Base-by-base conservation (phyloP, 1,284 basidiomycete species). In the Papiliotrema flavescens region DNA sequence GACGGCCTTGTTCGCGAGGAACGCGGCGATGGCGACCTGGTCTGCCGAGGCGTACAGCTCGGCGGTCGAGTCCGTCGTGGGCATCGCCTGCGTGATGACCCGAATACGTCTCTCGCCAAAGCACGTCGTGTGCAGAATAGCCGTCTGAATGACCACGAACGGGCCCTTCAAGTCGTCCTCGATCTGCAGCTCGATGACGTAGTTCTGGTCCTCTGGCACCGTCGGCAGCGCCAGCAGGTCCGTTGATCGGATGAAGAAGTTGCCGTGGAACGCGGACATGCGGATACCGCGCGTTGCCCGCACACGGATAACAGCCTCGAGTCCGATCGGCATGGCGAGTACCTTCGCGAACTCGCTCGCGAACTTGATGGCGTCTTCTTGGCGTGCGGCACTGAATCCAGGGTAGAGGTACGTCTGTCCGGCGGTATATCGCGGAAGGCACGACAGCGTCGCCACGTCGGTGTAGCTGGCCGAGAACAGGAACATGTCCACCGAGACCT, bases 401-500 rank as follows among this genome's bases (percentile, higher is more conserved):
- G 95, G 96, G 76, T 98, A 98, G 76, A 95, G 96, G 80, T 93
- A 98, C 0, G 95, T 97, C 75, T 97, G 90, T 41, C 96, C 96
- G 55, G 94, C 91, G 15, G 96, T 98, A 78, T 99, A 98, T 69
- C 95, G 89, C 14, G 96, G 96, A 32, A 99, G 81, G 69, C 86
- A 95, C 11, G 64, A 63, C 20, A 67, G 53, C 0, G 88, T 94
- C 1, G 96, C 92, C 39, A 98, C 90, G 76, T 99, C 96, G 62
- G 95, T 94, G 75, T 98, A 99, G 24, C 83, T 81, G 15, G 90
- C 83, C 57, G 89, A 89, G 79, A 97, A 98, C 51, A 98, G 81
- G 86, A 97, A 98, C 95, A 99, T 98, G 76, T 98, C 95, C 53
- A 99, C 94, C 0, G 94, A 94, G 37, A 99, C 89, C 76, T 98